A percentile compares a stretch with the other conserved stretches of the same genome.
phyloP scores from a whole-genome alignment of 1,284 basidiomycete species.

The Volvariella volvacea region DNA sequence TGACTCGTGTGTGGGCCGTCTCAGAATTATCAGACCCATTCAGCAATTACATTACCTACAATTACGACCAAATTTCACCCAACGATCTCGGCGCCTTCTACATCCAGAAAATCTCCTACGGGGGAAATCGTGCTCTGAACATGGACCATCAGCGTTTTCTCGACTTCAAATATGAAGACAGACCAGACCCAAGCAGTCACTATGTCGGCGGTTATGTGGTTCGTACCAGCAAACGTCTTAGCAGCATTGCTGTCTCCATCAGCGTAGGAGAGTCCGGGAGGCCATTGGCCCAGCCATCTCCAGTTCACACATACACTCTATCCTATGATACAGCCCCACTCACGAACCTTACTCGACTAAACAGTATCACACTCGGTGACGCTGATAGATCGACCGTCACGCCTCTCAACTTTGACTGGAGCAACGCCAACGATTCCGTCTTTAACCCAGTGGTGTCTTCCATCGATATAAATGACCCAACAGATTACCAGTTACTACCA shows the following conservation, averaged over 20 bases:
- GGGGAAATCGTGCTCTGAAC: not conserved
- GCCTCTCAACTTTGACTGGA: too few species aligned
- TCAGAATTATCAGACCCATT: not conserved
- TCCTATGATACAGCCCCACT: not conserved
- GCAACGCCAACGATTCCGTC: too few species aligned
- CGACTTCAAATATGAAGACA: not conserved
- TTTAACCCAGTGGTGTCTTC: not conserved
- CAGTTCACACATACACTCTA: not conserved
- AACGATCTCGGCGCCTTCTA: not conserved
- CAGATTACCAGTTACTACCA: not conserved
- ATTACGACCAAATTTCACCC: not conserved
- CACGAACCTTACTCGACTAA: not conserved
- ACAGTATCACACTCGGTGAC: not conserved
- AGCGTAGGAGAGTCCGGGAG: not conserved
- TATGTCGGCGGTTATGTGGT: slow-evolving; percentile 1
- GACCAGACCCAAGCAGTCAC: not conserved
- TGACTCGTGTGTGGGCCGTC: slow-evolving; percentile 2
- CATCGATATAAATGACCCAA: not conserved
- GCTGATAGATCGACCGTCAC: too few species aligned
- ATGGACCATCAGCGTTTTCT: not conserved
- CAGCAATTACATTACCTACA: not conserved
- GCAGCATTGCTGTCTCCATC: not conserved
- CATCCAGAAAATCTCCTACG: not conserved
- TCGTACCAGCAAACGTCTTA: not conserved
- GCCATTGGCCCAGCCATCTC: not conserved